These are phyloP conservation scores for Rhodotorula graminis DNA, from an alignment of 768 basidiomycete species.

Conservation along the genomic window DNA sequence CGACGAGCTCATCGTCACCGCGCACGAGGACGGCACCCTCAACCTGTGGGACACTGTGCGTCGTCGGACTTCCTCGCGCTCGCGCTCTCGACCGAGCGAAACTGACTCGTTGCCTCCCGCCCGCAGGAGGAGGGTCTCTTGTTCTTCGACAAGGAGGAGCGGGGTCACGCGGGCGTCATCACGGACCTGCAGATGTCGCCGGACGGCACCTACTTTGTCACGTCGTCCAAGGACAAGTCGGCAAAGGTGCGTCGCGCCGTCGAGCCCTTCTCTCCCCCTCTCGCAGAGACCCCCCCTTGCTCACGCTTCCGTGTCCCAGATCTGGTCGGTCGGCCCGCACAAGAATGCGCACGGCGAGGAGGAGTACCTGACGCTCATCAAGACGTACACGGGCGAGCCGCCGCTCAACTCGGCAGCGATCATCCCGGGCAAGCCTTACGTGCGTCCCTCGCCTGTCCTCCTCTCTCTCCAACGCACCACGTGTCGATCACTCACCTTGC, in stretches of 20 bases:
- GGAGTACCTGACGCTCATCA: constrained; percentile 80
- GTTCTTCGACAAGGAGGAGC: constrained; percentile 35
- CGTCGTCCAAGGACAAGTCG: constrained; percentile 93
- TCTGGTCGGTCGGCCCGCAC: constrained; percentile 49
- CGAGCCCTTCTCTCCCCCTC: neutral
- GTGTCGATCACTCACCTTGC: no score
- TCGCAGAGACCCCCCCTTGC: neutral
- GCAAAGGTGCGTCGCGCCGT: constrained; percentile 78
- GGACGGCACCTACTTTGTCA: constrained; percentile 91
- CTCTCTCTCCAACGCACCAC: neutral
- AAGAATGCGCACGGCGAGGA: constrained; percentile 60
- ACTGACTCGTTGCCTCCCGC: no score
- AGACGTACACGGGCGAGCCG: constrained; percentile 87
- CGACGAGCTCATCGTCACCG: constrained; percentile 76
- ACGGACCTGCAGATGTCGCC: constrained; percentile 88
- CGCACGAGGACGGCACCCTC: constrained; percentile 93
- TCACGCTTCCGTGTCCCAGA: constrained; percentile 47
- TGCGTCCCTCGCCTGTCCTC: constrained; percentile 47
- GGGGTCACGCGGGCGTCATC: constrained; percentile 65
- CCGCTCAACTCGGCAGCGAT: constrained; percentile 90
- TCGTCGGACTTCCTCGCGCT: neutral
- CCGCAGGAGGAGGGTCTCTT: constrained; percentile 37
- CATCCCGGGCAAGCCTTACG: constrained; percentile 77
- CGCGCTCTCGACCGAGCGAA: fast-evolving
- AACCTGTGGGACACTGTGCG: constrained; percentile 71